Evolutionary conservation across 306 rosid species (phyloP), one percentile per base, ranked within the genome.

Genomic region (Crotalaria pallida): DNA sequence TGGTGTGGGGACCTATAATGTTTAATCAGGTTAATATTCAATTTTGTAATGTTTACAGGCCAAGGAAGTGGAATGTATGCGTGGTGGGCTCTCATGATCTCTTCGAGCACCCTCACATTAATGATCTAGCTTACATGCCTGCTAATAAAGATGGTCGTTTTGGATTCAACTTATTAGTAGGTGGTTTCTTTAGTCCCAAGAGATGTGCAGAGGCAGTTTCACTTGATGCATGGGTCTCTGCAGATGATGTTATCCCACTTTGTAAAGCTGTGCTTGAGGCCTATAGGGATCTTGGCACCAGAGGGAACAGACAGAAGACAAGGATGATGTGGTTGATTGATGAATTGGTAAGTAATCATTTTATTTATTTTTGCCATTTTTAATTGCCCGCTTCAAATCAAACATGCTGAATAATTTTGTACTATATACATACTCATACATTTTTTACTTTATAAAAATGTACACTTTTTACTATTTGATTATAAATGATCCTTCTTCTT

Each of bases 261-360:
- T 94, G 98, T 76, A 82, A 82, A 61, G 98, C 96, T 67, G 65
- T 90, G 10, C 88, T 94, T 15, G 98, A 90, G 83, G 80, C 92
- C 53, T 94, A 77, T 58, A 88, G 98, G 76, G 98, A 94, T 65
- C 97, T 94, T 17, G 98, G 98, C 76, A 29, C 57, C 74, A 76
- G 98, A 87, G 97, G 97, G 19, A 94, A 88, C 79, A 67, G 98
- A 49, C 98, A 94, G 45, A 94, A 87, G 56, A 84, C 92, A 0
- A 85, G 98, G 82, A 90, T 94, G 98, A 90, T 94, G 98, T 94
- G 98, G 97, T 72, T 94, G 77, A 90, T 94, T 38, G 98, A 94
- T 16, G 97, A 94, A 91, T 83, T 94, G 21, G 98, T 94, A 51
- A 80, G 85, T 69, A 17, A 15, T 40, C 11, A 2, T 3, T 29